Conservation (phyloP, 345 rosid species). For the Corchorus capsularis region DNA sequence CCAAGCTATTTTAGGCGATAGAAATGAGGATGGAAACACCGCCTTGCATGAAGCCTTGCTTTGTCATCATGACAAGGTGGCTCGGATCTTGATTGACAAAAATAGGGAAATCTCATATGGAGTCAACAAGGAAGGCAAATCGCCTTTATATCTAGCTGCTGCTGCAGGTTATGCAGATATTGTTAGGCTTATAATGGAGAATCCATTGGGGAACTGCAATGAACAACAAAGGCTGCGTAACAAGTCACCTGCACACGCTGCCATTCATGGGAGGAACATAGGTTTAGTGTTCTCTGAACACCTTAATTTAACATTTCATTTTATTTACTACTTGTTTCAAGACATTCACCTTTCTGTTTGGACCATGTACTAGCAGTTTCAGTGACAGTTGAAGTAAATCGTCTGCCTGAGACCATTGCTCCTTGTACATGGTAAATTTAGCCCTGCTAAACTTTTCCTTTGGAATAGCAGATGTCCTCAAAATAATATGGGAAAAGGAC, state of each 20-base stretch:
- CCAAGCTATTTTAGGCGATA: not conserved
- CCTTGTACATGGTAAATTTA: not conserved
- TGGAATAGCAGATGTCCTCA: constrained; percentile 10
- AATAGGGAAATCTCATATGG: not conserved
- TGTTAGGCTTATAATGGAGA: constrained; percentile 13
- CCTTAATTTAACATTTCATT: not conserved
- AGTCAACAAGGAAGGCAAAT: not conserved
- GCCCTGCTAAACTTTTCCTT: not conserved
- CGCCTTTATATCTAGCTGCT: not conserved
- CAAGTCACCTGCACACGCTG: not conserved
- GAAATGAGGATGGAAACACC: not conserved
- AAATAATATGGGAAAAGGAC: constrained; percentile 12
- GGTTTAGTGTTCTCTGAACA: not conserved
- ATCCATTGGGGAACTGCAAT: constrained; percentile 2
- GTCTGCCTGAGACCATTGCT: not conserved
- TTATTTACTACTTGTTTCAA: not conserved
- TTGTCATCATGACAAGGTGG: not conserved
- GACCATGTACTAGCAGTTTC: not conserved
- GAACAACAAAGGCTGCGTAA: not conserved
- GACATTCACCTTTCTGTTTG: not conserved
- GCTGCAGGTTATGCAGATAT: constrained; percentile 5
- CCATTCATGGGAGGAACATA: constrained; percentile 12
- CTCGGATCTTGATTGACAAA: constrained; percentile 1
- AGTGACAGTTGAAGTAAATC: not conserved
- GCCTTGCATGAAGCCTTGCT: constrained; percentile 8